phyloP scores from a whole-genome alignment of 2,329 filamentous ascomycete species.

The Colletotrichum sp. region DNA sequence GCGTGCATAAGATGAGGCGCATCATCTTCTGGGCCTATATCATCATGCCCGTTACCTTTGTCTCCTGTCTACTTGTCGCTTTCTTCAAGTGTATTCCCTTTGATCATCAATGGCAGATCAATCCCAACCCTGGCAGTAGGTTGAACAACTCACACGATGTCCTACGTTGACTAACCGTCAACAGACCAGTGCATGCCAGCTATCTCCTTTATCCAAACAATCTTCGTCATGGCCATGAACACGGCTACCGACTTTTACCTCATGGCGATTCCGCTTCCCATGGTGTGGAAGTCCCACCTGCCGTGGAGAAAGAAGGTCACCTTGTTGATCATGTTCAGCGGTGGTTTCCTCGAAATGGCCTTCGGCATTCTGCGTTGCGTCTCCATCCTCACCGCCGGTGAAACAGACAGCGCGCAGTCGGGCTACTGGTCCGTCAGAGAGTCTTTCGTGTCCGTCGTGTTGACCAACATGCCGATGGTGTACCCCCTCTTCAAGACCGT shows the following conservation, averaged over 20 bases:
- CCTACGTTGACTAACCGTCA: neutral
- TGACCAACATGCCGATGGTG: slow-evolving; percentile 44
- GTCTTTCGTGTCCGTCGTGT: slow-evolving; percentile 42
- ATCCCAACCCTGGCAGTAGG: slow-evolving; percentile 33
- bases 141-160: rapidly evolving
- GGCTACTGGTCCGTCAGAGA: slow-evolving; percentile 44
- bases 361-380: slow-evolving; percentile 16
- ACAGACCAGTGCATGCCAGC: neutral
- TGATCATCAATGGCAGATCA: slow-evolving; percentile 54
- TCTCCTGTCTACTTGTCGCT: slow-evolving; percentile 34
- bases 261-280: slow-evolving; percentile 4
- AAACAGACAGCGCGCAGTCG: slow-evolving; percentile 34
- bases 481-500: slow-evolving; percentile 35
- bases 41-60: slow-evolving; percentile 3
- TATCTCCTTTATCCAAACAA: neutral
- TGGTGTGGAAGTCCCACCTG: slow-evolving; percentile 12
- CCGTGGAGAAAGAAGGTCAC: slow-evolving; percentile 11
- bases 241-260: slow-evolving; percentile 9
- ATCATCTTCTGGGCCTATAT: slow-evolving; percentile 3
- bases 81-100: slow-evolving; percentile 48
- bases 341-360: slow-evolving; percentile 13
- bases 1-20: slow-evolving; percentile 3
- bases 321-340: slow-evolving; percentile 16
- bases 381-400: slow-evolving; percentile 23
- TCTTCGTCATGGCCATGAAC: slow-evolving; percentile 16